Conservation (phyloP, 345 rosid species). For the Capsella bursapastoris region DNA sequence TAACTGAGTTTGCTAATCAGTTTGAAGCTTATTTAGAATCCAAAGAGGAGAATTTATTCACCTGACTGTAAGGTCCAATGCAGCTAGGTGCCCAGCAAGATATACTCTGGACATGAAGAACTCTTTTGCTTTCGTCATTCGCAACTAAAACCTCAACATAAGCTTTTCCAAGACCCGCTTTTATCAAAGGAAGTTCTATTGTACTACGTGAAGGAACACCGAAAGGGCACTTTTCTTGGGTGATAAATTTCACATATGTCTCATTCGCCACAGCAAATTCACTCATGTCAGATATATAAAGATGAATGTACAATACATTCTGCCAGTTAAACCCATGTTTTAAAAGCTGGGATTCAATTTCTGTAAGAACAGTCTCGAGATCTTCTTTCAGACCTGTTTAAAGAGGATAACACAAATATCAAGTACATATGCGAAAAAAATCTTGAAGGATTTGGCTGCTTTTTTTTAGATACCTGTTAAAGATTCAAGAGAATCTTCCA, state of each 20-base stretch:
- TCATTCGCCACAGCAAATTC: conserved; percentile 79
- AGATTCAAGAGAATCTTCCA: conserved; percentile 56
- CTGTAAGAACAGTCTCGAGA: conserved; percentile 59
- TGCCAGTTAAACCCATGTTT: conserved; percentile 70
- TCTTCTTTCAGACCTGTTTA: conserved; percentile 76
- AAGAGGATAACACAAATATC: not conserved
- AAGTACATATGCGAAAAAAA: not conserved
- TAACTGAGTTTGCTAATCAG: conserved; percentile 21
- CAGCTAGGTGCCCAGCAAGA: conserved; percentile 99
- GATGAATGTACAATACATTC: conserved; percentile 85
- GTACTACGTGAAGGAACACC: conserved; percentile 99
- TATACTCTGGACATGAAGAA: conserved; percentile 94
- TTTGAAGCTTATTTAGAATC: not conserved
- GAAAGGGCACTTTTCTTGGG: conserved; percentile 84
- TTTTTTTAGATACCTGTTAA: conserved; percentile 60
- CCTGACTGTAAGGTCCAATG: conserved; percentile 99
- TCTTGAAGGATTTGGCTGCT: not conserved
- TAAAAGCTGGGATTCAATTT: conserved; percentile 64
- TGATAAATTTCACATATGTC: conserved; percentile 82
- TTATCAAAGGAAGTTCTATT: conserved; percentile 77
- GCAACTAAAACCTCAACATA: conserved; percentile 82
- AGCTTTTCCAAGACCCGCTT: conserved; percentile 77
- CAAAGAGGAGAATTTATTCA: conserved; percentile 19
- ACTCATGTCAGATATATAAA: conserved; percentile 86
- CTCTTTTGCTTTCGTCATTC: conserved; percentile 73